Conservation (phyloP, 345 rosid species). For the Lagerstroemia speciosa region DNA sequence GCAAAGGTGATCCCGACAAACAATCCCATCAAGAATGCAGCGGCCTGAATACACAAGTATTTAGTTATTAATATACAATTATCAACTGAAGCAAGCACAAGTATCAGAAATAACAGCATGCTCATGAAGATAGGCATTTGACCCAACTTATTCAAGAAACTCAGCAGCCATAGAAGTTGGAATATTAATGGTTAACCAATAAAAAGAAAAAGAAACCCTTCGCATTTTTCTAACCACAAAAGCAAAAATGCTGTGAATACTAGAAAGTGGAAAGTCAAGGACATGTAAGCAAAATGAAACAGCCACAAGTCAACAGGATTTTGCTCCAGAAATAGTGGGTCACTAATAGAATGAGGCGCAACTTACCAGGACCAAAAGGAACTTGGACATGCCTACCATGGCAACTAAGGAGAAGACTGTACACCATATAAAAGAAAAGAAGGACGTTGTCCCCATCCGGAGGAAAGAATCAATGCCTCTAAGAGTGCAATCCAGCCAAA, state of each 20-base stretch:
- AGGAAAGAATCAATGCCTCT: slow-evolving; percentile 83
- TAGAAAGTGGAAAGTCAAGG: background rate
- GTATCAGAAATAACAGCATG: background rate
- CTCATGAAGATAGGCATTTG: slow-evolving; percentile 3
- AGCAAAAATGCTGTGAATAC: background rate
- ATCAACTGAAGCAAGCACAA: background rate
- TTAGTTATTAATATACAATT: background rate
- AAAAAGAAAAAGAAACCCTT: background rate
- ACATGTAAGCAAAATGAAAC: slow-evolving; percentile 1
- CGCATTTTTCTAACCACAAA: background rate
- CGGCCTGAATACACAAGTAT: slow-evolving; percentile 35
- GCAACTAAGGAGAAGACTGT: slow-evolving; percentile 69
- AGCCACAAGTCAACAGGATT: background rate
- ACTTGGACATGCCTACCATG: slow-evolving; percentile 68
- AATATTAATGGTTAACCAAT: background rate
- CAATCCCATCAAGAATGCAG: slow-evolving; percentile 49
- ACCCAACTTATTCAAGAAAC: background rate
- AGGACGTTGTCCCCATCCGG: slow-evolving; percentile 77
- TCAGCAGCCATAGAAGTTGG: background rate
- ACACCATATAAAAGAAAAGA: slow-evolving; percentile 85
- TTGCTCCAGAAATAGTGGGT: background rate
- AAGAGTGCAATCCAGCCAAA: slow-evolving; percentile 84
- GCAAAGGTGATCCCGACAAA: slow-evolving; percentile 62
- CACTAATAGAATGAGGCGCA: slow-evolving; percentile 3
- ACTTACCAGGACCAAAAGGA: slow-evolving; percentile 67